Evolutionary conservation across 257 asterid genomes (phyloP).

Genomic region (Solanum arcanum): DNA sequence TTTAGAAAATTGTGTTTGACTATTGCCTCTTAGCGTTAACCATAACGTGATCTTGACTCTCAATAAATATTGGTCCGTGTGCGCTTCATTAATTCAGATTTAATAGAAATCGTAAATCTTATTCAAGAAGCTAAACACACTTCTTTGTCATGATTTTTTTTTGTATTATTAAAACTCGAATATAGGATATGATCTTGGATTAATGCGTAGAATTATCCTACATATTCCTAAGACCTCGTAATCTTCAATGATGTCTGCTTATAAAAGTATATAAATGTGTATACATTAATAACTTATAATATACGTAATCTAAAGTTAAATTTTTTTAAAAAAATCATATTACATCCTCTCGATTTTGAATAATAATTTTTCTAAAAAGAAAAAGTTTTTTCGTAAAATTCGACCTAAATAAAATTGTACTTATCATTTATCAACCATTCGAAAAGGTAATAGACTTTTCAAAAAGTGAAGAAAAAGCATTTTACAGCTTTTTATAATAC

Average conservation of each 20-base stretch:
- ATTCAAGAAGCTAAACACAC: background rate
- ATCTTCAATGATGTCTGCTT: background rate
- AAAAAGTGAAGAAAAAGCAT: background rate
- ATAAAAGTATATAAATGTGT: background rate
- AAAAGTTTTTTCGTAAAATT: background rate
- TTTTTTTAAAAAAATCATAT: background rate
- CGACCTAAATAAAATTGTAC: background rate
- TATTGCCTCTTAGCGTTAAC: background rate
- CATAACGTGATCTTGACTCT: background rate
- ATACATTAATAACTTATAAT: background rate
- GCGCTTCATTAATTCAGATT: background rate
- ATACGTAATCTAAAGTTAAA: background rate
- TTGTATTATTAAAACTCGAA: no score
- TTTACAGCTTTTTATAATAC: background rate
- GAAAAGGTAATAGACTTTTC: background rate
- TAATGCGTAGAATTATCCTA: background rate
- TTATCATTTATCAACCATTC: background rate
- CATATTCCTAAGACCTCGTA: background rate
- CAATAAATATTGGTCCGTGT: background rate
- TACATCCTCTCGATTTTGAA: background rate
- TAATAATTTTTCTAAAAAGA: no score
- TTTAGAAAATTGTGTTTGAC: background rate
- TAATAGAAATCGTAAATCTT: background rate
- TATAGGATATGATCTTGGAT: background rate
- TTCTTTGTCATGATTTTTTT: background rate